Evolutionary conservation across 1,284 basidiomycete genomes (phyloP).

Genomic region (Boletus sp.): DNA sequence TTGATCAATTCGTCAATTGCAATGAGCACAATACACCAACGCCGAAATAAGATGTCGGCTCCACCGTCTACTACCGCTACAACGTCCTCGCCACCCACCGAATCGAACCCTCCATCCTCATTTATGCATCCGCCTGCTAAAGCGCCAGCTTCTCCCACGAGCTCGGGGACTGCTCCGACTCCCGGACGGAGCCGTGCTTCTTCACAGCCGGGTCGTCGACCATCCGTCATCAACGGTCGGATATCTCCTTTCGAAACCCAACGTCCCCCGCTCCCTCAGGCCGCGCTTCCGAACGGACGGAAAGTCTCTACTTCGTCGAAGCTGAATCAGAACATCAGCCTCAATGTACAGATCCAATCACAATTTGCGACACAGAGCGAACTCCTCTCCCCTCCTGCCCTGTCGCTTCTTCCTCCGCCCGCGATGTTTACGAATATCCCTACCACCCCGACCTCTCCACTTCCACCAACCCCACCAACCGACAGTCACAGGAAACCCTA

Average conservation of each 20-base stretch:
- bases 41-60: conserved; percentile 59
- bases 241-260: conserved; percentile 44
- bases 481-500: conserved; percentile 84
- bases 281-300: conserved; percentile 40
- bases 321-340: conserved; percentile 42
- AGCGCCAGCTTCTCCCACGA: conserved; percentile 42
- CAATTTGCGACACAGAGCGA: conserved; percentile 53
- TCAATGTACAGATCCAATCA: conserved; percentile 37
- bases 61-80: conserved; percentile 47
- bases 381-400: conserved; percentile 39
- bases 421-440: conserved; percentile 53
- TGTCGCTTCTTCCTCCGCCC: conserved; percentile 48
- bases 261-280: conserved; percentile 48
- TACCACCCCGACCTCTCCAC: conserved; percentile 68
- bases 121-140: conserved; percentile 39
- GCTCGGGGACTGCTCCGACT: conserved; percentile 29
- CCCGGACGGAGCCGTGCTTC: conserved; percentile 55
- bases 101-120: conserved; percentile 47
- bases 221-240: conserved; percentile 48
- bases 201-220: conserved; percentile 66
- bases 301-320: conserved; percentile 62
- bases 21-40: conserved; percentile 65
- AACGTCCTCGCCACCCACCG: conserved; percentile 55
- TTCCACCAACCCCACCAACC: conserved; percentile 63
- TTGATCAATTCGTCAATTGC: conserved; percentile 57